Conservation (phyloP, 208 protist species). For the Porcisia deanei region DNA sequence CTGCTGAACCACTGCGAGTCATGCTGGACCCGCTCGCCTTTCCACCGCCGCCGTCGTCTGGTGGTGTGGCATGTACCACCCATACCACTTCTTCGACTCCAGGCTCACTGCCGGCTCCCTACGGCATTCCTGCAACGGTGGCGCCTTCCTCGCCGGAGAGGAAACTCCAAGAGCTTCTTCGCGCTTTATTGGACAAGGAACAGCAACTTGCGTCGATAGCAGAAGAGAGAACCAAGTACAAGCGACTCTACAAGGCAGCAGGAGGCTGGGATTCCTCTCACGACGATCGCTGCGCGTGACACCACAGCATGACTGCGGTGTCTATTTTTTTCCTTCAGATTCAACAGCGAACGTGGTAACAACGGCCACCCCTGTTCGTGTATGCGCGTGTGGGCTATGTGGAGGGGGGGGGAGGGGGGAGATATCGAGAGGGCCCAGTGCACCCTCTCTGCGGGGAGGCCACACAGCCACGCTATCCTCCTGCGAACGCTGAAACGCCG, state of each 20-base stretch:
- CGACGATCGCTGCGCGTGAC: not conserved
- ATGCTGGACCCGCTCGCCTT: not conserved
- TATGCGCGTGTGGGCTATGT: too few species aligned
- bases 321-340: not conserved
- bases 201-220: conserved; percentile 52
- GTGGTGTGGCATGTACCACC: not conserved
- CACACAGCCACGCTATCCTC: not conserved
- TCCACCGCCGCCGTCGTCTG: conserved; percentile 1
- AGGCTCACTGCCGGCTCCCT: not conserved
- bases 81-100: not conserved
- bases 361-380: not conserved
- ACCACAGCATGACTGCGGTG: not conserved
- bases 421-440: not conserved
- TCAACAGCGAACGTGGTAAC: not conserved
- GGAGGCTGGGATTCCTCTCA: not conserved
- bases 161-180: conserved; percentile 59
- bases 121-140: not conserved
- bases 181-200: conserved; percentile 76
- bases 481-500: not conserved
- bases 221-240: conserved; percentile 40
- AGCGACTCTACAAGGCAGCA: conserved; percentile 16
- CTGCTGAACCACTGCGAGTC: not conserved
- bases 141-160: conserved; percentile 8
- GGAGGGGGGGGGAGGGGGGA: too few species aligned
- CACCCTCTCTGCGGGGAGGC: not conserved